These are phyloP conservation scores for Coemansia brasiliensis DNA, from an alignment of 192 early-diverging fungal species.

Conservation along the genomic window DNA sequence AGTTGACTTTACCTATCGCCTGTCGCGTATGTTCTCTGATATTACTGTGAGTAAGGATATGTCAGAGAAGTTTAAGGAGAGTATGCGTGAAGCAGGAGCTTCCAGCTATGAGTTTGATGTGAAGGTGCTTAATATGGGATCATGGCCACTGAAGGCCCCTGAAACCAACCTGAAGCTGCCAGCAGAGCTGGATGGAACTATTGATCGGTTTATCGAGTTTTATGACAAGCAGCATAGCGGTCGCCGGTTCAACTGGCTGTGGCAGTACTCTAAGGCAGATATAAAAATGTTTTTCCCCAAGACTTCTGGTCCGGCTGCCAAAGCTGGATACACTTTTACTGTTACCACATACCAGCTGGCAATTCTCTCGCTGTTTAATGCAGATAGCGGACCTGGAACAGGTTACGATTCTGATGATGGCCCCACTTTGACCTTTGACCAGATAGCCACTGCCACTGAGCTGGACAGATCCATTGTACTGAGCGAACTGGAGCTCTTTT, in stretches of 20 bases:
- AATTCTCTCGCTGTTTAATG: slow-evolving; percentile 89
- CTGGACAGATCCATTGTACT: slow-evolving; percentile 67
- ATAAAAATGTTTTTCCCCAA: slow-evolving; percentile 88
- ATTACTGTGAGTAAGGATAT: slow-evolving; percentile 89
- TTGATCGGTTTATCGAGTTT: slow-evolving; percentile 82
- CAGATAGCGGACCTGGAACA: slow-evolving; percentile 51
- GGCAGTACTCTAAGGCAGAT: slow-evolving; percentile 88
- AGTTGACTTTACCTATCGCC: slow-evolving; percentile 90
- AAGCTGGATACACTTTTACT: slow-evolving; percentile 56
- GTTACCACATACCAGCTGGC: slow-evolving; percentile 92
- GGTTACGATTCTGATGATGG: slow-evolving; percentile 57
- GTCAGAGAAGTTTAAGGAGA: slow-evolving; percentile 79
- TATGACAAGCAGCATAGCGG: slow-evolving; percentile 88
- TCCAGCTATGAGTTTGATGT: slow-evolving; percentile 74
- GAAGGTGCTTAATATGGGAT: slow-evolving; percentile 81
- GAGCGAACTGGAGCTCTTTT: slow-evolving; percentile 70
- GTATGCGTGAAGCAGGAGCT: slow-evolving; percentile 39
- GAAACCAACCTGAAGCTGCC: slow-evolving; percentile 83
- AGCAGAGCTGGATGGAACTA: slow-evolving; percentile 81
- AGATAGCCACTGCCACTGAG: slow-evolving; percentile 73
- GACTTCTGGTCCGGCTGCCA: slow-evolving; percentile 70
- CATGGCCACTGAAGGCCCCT: slow-evolving; percentile 86
- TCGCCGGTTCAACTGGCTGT: slow-evolving; percentile 93
- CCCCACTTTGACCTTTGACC: slow-evolving; percentile 63
- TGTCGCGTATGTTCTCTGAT: slow-evolving; percentile 96